Evolutionary conservation across 2,329 filamentous ascomycete species (phyloP).

Genomic region (Aotearoamyces nothofagi): DNA sequence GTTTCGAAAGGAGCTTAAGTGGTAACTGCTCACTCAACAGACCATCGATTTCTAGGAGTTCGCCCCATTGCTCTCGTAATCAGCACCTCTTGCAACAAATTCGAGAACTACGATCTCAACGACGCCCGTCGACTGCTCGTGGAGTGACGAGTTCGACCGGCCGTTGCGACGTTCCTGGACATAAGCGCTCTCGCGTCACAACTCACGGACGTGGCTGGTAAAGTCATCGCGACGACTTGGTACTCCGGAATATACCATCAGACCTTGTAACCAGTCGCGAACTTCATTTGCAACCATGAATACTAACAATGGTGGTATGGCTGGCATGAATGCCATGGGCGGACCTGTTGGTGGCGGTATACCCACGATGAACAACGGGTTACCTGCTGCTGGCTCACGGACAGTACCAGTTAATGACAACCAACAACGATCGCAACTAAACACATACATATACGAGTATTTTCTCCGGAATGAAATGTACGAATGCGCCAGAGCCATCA

Average conservation of each 20-base stretch:
- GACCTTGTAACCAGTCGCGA: conserved; percentile 3
- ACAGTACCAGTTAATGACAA: conserved; percentile 21
- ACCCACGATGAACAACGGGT: conserved; percentile 52
- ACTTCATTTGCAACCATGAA: conserved; percentile 7
- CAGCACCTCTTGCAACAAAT: no score
- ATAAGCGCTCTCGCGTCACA: not conserved
- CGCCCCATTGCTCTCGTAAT: not conserved
- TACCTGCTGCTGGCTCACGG: conserved; percentile 14
- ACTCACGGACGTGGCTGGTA: conserved; percentile 1
- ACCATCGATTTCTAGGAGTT: not conserved
- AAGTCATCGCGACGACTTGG: conserved; percentile 3
- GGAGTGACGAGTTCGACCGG: no score
- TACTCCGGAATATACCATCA: not conserved
- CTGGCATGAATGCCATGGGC: conserved; percentile 49
- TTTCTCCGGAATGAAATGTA: conserved; percentile 76
- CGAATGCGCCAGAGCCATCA: conserved; percentile 64
- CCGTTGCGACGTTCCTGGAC: not conserved
- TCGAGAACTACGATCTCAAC: no score
- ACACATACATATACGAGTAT: conserved; percentile 86
- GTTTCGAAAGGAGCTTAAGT: not conserved
- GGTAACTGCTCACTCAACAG: not conserved
- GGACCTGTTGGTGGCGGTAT: conserved; percentile 48
- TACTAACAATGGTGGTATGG: conserved; percentile 34
- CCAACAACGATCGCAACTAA: conserved; percentile 42
- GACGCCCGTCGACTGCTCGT: no score